Evolutionary conservation across 495 filamentous ascomycete genomes (phyloP).

Genomic region (Podospora pseudocomata): DNA sequence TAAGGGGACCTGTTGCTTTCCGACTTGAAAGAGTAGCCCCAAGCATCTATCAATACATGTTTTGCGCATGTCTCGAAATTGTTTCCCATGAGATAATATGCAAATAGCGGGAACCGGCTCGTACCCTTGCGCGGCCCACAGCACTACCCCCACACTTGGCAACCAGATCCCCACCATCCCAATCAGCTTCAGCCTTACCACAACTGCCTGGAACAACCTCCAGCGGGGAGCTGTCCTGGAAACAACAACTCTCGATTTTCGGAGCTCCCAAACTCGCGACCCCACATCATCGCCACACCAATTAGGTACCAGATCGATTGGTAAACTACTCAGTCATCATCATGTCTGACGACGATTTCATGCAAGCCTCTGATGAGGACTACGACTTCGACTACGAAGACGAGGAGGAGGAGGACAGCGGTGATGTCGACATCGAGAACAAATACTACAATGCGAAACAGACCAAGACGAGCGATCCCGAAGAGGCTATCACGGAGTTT

Average conservation of each 20-base stretch:
- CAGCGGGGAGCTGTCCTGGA: neutral
- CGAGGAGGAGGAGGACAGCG: conserved; percentile 82
- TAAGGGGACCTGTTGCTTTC: no score
- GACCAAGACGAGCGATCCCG: conserved; percentile 79
- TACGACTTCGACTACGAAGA: conserved; percentile 97
- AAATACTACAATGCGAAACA: conserved; percentile 99
- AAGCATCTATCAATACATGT: no score
- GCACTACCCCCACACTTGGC: conserved; percentile 23
- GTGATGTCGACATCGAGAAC: conserved; percentile 94
- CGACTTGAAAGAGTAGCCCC: no score
- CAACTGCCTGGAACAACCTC: conserved; percentile 3
- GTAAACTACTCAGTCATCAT: conserved; percentile 26
- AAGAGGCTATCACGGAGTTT: conserved; percentile 89
- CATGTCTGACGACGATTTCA: conserved; percentile 98
- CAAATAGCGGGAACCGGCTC: neutral
- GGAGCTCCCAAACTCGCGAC: neutral
- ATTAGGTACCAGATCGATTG: neutral
- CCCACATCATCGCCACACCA: neutral
- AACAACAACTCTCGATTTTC: neutral
- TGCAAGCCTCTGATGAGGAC: conserved; percentile 96
- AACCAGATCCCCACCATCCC: neutral
- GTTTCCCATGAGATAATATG: neutral
- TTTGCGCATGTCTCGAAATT: no score
- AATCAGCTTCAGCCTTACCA: conserved; percentile 27
- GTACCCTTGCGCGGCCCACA: neutral